These are phyloP conservation scores for Fonsecaea nubica DNA, from an alignment of 2,329 filamentous ascomycete species.

Conservation along the genomic window DNA sequence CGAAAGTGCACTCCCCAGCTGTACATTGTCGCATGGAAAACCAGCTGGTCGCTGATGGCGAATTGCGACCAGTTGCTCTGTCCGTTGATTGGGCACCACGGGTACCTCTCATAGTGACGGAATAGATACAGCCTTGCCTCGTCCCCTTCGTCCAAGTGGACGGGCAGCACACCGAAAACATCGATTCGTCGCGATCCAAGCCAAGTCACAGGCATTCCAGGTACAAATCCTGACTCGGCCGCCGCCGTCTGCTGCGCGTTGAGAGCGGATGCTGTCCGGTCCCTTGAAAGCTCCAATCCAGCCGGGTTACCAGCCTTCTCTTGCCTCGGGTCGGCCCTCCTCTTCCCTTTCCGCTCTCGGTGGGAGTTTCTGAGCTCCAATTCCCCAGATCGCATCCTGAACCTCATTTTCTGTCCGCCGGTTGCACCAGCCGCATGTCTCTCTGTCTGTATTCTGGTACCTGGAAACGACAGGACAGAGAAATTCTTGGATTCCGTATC, in stretches of 20 bases:
- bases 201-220: slow-evolving; percentile 18
- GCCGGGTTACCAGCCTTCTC: background rate
- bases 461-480: background rate
- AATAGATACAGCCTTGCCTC: slow-evolving; percentile 20
- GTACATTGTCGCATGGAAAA: slow-evolving; percentile 33
- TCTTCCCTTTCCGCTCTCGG: slow-evolving; percentile 24
- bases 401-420: slow-evolving; percentile 29
- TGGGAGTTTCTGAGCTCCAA: slow-evolving; percentile 17
- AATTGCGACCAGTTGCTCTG: slow-evolving; percentile 27
- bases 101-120: slow-evolving; percentile 19
- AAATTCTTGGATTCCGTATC: background rate
- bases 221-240: slow-evolving; percentile 14
- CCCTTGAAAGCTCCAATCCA: background rate
- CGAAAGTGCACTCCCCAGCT: slow-evolving; percentile 27
- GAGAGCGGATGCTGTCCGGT: background rate
- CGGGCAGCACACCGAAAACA: slow-evolving; percentile 19
- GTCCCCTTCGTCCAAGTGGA: slow-evolving; percentile 18
- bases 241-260: background rate
- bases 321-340: background rate
- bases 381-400: slow-evolving; percentile 20
- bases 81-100: slow-evolving; percentile 34
- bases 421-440: background rate
- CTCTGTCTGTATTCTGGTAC: background rate
- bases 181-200: slow-evolving; percentile 21
- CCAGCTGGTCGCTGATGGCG: slow-evolving; percentile 27